phyloP scores from a whole-genome alignment of 1,284 basidiomycete genomes.

The Fomitopsis pinicola region DNA sequence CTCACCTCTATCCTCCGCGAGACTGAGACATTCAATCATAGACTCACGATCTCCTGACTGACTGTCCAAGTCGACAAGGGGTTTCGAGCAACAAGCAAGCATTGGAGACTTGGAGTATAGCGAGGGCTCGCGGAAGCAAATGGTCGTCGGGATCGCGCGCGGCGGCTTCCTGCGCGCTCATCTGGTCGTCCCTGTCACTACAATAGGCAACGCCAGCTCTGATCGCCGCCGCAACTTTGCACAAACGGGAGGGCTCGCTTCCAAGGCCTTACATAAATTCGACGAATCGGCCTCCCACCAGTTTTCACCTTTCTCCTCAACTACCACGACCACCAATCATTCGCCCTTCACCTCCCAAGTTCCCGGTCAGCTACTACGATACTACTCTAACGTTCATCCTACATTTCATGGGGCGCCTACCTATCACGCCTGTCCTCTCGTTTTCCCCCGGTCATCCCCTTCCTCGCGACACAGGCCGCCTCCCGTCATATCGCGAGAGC shows the following conservation, averaged over 20 bases:
- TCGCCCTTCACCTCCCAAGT: not conserved
- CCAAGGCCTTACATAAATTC: not conserved
- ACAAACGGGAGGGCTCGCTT: not conserved
- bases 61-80: not conserved
- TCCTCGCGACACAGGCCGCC: not conserved
- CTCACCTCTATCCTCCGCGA: too few species aligned
- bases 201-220: not conserved
- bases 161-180: not conserved
- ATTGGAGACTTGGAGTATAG: not conserved
- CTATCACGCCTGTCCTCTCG: not conserved
- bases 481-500: not conserved
- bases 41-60: not conserved
- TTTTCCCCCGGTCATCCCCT: not conserved
- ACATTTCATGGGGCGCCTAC: not conserved
- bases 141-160: not conserved
- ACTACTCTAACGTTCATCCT: not conserved
- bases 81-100: too few species aligned
- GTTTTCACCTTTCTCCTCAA: not conserved
- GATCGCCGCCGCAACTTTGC: conserved; percentile 1
- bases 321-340: not conserved
- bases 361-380: not conserved
- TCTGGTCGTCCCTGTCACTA: not conserved
- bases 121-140: not conserved
- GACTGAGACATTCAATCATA: too few species aligned
- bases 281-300: not conserved